Base-by-base conservation (phyloP, 2,329 filamentous ascomycete genomes). In the Fusarium robinianum region DNA sequence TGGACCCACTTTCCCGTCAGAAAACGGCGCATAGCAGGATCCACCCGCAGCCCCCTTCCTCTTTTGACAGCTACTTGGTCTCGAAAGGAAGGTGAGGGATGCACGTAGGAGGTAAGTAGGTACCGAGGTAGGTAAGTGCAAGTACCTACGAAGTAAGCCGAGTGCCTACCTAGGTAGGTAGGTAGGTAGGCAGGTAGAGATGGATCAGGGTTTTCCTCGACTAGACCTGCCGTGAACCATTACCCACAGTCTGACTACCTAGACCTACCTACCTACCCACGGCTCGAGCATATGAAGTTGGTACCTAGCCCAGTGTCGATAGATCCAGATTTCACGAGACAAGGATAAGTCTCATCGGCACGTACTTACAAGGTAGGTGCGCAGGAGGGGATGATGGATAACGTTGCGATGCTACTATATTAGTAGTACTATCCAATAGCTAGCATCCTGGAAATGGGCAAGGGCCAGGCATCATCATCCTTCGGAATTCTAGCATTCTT, bases 291-390 rank as follows among this genome's bases (percentile, higher is more conserved):
- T n/a, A n/a, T n/a, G n/a, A n/a, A n/a, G n/a, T n/a, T n/a, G n/a
- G n/a, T n/a, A n/a, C 27, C 15, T 12, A 35, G n/a, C 9, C 23
- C 23, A 35, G 25, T 27, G 25, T 21, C 16, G 14, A 38, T 40
- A 51, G 51, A 47, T 54, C 46, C 46, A 31, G 46, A 51, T 54
- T 51, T 55, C 51, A 36, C 22, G n/a, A 7, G 26, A 35, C 21
- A 17, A 37, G 32, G 34, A 39, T 41, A 14, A 30, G 25, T 12
- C n/a, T n/a, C n/a, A n/a, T n/a, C n/a, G 23, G 41, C 16, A 26
- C n/a, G 25, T 5, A 12, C 14, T 11, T 12, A 22, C 8, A 24
- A 22, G 19, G 21, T n/a, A n/a, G n/a, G n/a, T n/a, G n/a, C n/a
- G n/a, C n/a, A n/a, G 21, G n/a, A 11, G n/a, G 16, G 11, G 18